phyloP scores from a whole-genome alignment of 1,139 yeast genomes.

The Blastobotrys serpentis region DNA sequence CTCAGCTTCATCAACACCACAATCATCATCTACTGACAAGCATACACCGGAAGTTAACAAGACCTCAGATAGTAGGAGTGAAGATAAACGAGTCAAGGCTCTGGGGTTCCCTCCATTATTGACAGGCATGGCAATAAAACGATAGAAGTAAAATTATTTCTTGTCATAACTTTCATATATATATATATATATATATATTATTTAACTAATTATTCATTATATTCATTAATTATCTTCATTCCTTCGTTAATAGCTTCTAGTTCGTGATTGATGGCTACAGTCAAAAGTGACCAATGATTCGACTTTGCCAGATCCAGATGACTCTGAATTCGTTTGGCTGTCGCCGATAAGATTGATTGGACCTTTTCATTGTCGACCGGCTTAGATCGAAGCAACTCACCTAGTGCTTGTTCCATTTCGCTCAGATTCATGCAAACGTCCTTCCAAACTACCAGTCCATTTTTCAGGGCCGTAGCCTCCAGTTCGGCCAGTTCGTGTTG shows the following conservation, averaged over 20 bases:
- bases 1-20: not conserved
- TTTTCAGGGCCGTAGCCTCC: conserved; percentile 28
- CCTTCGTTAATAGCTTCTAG: conserved; percentile 32
- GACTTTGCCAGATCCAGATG: conserved; percentile 24
- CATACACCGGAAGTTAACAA: not conserved
- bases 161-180: too few species aligned
- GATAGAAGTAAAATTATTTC: conserved; percentile 13
- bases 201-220: conserved; percentile 11
- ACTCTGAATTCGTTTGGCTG: conserved; percentile 18
- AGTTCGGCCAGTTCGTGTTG: conserved; percentile 20
- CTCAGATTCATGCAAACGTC: conserved; percentile 27
- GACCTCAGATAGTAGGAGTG: conserved; percentile 6
- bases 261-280: conserved; percentile 36
- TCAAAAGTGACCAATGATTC: conserved; percentile 30
- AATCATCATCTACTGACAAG: not conserved
- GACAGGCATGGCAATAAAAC: conserved; percentile 23
- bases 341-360: conserved; percentile 15
- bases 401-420: conserved; percentile 23
- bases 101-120: conserved; percentile 37
- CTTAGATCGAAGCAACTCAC: conserved; percentile 10
- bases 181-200: conserved; percentile 15
- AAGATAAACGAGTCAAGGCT: conserved; percentile 29
- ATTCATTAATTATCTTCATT: conserved; percentile 9
- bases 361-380: conserved; percentile 17
- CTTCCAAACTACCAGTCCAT: conserved; percentile 33